These are phyloP conservation scores for Rhizophora apiculata DNA, from an alignment of 345 rosid genomes.

Conservation along the genomic window DNA sequence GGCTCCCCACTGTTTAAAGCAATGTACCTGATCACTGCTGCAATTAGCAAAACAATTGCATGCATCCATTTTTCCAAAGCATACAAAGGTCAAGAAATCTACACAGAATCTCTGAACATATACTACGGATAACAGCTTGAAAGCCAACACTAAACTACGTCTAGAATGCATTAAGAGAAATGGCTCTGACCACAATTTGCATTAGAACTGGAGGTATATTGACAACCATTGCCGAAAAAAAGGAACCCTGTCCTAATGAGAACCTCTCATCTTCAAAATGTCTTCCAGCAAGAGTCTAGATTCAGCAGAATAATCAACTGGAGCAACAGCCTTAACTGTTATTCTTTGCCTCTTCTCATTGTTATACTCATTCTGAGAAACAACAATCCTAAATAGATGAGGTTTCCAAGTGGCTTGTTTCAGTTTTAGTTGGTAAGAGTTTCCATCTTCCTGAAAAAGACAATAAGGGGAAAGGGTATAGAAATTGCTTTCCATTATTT, in stretches of 20 bases:
- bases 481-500: neutral
- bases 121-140: neutral
- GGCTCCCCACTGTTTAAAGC: too few relatives aligned
- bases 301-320: conserved; percentile 78
- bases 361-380: conserved; percentile 71
- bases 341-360: conserved; percentile 88
- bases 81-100: too few relatives aligned
- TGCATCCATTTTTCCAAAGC: too few relatives aligned
- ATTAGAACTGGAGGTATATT: too few relatives aligned
- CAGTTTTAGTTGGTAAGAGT: conserved; percentile 53
- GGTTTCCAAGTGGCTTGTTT: conserved; percentile 83
- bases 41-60: too few relatives aligned
- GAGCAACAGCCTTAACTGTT: conserved; percentile 61
- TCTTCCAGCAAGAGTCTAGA: conserved; percentile 66
- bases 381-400: conserved; percentile 68
- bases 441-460: conserved; percentile 45
- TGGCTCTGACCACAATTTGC: too few relatives aligned
- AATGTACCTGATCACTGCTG: too few relatives aligned
- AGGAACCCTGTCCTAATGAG: conserved; percentile 18
- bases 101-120: neutral
- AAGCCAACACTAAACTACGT: too few relatives aligned
- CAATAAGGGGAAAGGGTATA: neutral
- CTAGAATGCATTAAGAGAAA: neutral
- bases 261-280: conserved; percentile 56
- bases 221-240: neutral